Percentiles rank a stretch among this genome's conserved stretches.
Evolutionary conservation across 2,329 filamentous ascomycete species (phyloP).

Genomic region (Alternaria ethzedia): DNA sequence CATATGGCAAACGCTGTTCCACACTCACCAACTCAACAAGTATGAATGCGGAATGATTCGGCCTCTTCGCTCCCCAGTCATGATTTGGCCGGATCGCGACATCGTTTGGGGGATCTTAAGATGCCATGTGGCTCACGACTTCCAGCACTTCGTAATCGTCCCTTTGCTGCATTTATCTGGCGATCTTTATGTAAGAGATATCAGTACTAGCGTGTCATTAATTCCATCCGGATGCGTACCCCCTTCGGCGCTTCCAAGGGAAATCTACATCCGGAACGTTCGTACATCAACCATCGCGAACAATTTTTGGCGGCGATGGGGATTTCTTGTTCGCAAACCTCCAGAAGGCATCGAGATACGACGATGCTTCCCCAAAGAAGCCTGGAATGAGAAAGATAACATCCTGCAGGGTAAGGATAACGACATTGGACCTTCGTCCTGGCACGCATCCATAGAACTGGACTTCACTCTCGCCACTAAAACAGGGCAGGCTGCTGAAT

Average conservation of each 20-base stretch:
- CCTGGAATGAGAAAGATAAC: conserved; percentile 12
- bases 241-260: neutral
- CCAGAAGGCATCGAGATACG: neutral
- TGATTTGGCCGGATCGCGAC: neutral
- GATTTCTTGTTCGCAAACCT: conserved; percentile 15
- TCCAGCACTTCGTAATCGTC: neutral
- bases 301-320: conserved; percentile 9
- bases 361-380: neutral
- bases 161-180: neutral
- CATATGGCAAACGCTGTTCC: conserved; percentile 11
- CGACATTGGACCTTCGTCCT: neutral
- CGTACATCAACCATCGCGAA: conserved; percentile 2
- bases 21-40: neutral
- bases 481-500: neutral
- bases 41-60: neutral
- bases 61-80: neutral
- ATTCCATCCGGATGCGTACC: neutral
- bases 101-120: neutral
- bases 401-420: conserved; percentile 14
- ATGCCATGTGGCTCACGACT: neutral
- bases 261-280: conserved; percentile 22
- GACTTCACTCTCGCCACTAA: neutral
- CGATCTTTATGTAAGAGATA: conserved; percentile 14
- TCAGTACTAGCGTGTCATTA: conserved; percentile 5
- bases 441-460: neutral